These are phyloP conservation scores for Hypsizygus marmoreus DNA, from an alignment of 768 basidiomycete genomes.

Conservation along the genomic window DNA sequence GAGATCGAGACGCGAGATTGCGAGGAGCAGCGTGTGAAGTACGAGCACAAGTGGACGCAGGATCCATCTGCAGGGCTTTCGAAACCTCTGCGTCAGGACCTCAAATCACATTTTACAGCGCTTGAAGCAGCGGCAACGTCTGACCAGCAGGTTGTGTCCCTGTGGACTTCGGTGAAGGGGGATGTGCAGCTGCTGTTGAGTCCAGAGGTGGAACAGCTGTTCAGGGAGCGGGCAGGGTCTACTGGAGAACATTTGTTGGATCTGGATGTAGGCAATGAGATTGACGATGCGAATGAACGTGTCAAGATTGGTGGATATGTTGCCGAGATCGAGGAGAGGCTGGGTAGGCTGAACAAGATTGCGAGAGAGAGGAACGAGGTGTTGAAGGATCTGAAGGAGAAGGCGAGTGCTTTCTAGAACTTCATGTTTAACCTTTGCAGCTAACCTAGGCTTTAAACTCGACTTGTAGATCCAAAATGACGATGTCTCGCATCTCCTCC, in stretches of 20 bases:
- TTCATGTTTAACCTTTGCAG: conserved; percentile 2
- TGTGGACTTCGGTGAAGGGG: conserved; percentile 71
- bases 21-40: conserved; percentile 85
- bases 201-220: conserved; percentile 62
- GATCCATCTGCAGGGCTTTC: conserved; percentile 76
- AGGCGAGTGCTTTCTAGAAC: conserved; percentile 49
- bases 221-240: conserved; percentile 48
- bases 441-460: neutral
- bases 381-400: conserved; percentile 93
- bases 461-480: conserved; percentile 81
- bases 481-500: conserved; percentile 92
- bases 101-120: conserved; percentile 72
- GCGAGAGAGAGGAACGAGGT: conserved; percentile 83
- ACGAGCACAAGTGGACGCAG: conserved; percentile 86
- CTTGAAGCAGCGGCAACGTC: conserved; percentile 78
- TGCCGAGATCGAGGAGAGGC: conserved; percentile 73
- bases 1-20: conserved; percentile 87
- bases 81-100: conserved; percentile 70
- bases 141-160: conserved; percentile 68
- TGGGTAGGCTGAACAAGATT: conserved; percentile 81
- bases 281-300: conserved; percentile 66
- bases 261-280: conserved; percentile 65
- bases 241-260: conserved; percentile 53
- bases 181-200: conserved; percentile 69
- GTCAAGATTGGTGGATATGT: conserved; percentile 68